Evolutionary conservation across 352 stramenopile genomes (phyloP).

Genomic region (Blastocystis sp.): DNA sequence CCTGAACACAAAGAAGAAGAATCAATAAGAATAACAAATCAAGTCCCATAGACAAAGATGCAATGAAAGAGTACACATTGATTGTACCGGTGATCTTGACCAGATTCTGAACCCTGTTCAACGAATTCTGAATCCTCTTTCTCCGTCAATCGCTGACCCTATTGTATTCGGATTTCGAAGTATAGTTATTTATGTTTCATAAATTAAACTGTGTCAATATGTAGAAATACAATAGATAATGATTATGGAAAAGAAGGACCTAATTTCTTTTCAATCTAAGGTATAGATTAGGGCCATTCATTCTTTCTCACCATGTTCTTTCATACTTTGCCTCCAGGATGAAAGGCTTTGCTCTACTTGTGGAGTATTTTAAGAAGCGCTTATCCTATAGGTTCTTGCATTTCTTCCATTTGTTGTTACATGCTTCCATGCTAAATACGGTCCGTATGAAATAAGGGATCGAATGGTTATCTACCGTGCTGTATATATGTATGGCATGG

Average conservation of each 20-base stretch:
- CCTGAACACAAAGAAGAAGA: neutral
- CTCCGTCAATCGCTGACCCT: no score
- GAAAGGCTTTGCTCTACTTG: conserved; percentile 23
- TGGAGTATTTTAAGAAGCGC: neutral
- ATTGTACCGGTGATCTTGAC: no score
- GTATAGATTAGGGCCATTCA: no score
- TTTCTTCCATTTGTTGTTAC: conserved; percentile 17
- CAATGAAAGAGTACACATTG: neutral
- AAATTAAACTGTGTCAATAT: no score
- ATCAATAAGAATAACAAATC: neutral
- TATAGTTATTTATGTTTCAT: no score
- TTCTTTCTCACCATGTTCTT: no score
- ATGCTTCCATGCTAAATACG: conserved; percentile 7
- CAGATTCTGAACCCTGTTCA: no score
- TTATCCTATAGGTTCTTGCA: neutral
- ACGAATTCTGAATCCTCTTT: no score
- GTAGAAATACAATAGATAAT: no score
- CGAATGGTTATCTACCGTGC: conserved; percentile 48
- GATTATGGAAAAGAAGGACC: no score
- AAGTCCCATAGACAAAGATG: neutral
- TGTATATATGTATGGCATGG: conserved; percentile 48
- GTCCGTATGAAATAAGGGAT: conserved; percentile 15
- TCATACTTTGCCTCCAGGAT: neutral
- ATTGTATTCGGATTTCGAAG: no score
- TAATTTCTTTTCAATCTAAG: no score